A percentile compares a stretch with the other conserved stretches of the same genome.
Evolutionary conservation across 208 protist species (phyloP).

Genomic region (Trypanosoma lewisi): DNA sequence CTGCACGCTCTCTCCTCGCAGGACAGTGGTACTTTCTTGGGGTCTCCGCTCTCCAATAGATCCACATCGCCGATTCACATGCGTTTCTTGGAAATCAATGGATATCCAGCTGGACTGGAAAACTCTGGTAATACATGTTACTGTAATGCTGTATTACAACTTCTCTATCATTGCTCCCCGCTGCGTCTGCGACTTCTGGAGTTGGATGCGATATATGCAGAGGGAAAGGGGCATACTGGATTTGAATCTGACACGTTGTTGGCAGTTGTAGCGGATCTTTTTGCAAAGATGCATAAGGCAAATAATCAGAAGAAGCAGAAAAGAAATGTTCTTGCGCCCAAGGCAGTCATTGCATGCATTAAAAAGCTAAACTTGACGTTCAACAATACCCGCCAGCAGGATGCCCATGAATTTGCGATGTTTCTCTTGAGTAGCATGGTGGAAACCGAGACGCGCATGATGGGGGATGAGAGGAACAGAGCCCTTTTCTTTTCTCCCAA

Average conservation of each 20-base stretch:
- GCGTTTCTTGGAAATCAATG: constrained; percentile 72
- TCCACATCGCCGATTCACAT: constrained; percentile 41
- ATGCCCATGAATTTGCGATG: constrained; percentile 90
- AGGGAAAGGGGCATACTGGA: constrained; percentile 46
- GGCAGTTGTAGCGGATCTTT: constrained; percentile 56
- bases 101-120: constrained; percentile 75
- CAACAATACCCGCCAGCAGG: constrained; percentile 82
- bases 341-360: constrained; percentile 47
- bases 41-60: constrained; percentile 24
- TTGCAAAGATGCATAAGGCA: constrained; percentile 82
- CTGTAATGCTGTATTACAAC: constrained; percentile 87
- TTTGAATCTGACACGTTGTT: constrained; percentile 72
- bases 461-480: constrained; percentile 59
- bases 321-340: constrained; percentile 41
- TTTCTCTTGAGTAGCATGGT: constrained; percentile 87
- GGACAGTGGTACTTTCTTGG: constrained; percentile 14
- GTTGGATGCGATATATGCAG: constrained; percentile 60
- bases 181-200: constrained; percentile 76
- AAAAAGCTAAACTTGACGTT: constrained; percentile 59
- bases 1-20: constrained; percentile 47
- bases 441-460: constrained; percentile 73
- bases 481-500: constrained; percentile 47
- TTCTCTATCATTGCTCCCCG: constrained; percentile 88
- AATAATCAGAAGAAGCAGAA: constrained; percentile 64
- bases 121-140: constrained; percentile 93